Evolutionary conservation across 2,329 filamentous ascomycete genomes (phyloP), one percentile per base, ranked within the genome.

Genomic region (Microsporum ferrugineum): DNA sequence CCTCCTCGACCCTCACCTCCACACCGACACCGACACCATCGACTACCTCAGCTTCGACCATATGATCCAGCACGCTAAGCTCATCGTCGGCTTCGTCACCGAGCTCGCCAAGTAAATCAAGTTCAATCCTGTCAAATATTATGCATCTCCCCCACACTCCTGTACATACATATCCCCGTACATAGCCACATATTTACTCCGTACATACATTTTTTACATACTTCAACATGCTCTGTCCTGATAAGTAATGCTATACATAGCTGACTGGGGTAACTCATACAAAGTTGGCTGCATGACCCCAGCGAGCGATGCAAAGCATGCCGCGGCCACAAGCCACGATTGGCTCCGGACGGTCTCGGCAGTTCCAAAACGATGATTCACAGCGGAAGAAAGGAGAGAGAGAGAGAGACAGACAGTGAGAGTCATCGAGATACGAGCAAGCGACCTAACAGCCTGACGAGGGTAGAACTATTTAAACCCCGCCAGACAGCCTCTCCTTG

Each of bases 31-130:
- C 63, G 88, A 91, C 70, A 83, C 82, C 68, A 84, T 91, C 65
- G 81, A 87, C 70, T 85, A 84, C 65, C 75, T 91, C 62, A 85
- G 85, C 67, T 95, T 95, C 71, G 85, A 91, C 71, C 91, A 96
- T 73, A 96, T 96, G 91, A 80, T 94, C 39, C 86, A 96, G 77
- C 91, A 96, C 74, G 89, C 89, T 17, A 87, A 85, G 71, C 82
- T 96, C 80, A 94, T 89, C 0, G 78, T 95, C 38, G 88, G 86
- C 2, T 80, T 95, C 66, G 88, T 86, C 2, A 92, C 91, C 68
- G 91, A 96, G 77, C 81, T 95, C 63, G 89, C 86, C 33, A 55
- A 31, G 33, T 55, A 55, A 36, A 36, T 5, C 23, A 1, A 17
- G 12, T 17, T 49, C 51, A 7, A 55, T 36, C 51, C n/a, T 31